Evolutionary conservation across 495 filamentous ascomycete species (phyloP), one percentile per base, ranked within the genome.

Genomic region (Penicillium nucicola): DNA sequence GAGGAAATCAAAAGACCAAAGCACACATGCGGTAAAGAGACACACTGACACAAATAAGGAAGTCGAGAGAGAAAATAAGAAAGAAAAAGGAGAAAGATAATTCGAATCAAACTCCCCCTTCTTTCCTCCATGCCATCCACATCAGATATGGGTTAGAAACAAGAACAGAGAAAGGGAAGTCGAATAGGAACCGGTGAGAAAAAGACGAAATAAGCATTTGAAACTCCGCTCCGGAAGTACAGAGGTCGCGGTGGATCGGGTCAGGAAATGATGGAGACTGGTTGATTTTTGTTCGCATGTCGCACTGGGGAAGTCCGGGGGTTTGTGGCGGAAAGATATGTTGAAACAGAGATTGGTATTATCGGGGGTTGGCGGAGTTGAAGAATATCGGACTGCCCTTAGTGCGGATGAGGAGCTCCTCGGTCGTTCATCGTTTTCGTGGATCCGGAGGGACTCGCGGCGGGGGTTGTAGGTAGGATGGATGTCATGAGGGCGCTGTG

Each of bases 361-460:
- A 54, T 53, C 50, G 57, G 45, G 34, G 46, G 42, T 43, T 36
- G 25, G 42, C 40, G 50, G 30, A 45, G 41, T 35, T 49, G 39
- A 43, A 41, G 45, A 38, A 35, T 42, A 35, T 37, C 50, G 33
- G 58, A 53, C 61, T 53, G 32, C 48, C 51, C 55, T 50, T n/a
- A 45, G 39, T 53, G 48, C 48, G 45, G 37, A 58, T 57, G 55
- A 51, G 50, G 55, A 30, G 37, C 42, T 59, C 60, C 51, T 65
- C 56, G 59, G 56, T 65, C 61, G 55, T 62, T 57, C 54, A 65
- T 65, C 62, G 62, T 52, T 62, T 41, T 65, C 62, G 59, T 63
- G 43, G 61, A 56, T 60, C 52, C 52, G 49, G 34, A 39, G 46
- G 43, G 50, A 53, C 46, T 59, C 49, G 58, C 54, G 47, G 52